Conservation (phyloP, 495 filamentous ascomycete genomes). For the Penicillium atrosanguineum region DNA sequence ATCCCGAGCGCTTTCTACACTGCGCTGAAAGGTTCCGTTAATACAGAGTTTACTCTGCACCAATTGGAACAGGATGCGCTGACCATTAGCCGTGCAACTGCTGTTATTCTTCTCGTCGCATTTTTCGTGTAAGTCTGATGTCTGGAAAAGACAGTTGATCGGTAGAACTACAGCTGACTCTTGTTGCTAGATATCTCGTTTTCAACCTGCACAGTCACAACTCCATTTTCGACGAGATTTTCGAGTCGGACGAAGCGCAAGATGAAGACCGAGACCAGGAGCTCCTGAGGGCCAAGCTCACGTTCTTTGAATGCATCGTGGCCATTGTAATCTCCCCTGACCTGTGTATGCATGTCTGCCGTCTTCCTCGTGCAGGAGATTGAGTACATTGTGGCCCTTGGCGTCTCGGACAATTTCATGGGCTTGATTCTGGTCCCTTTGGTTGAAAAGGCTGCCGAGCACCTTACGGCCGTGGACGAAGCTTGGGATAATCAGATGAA, state of each 20-base stretch:
- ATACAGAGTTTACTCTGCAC: conserved; percentile 27
- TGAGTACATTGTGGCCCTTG: conserved; percentile 63
- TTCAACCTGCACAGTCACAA: conserved; percentile 86
- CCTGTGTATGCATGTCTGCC: conserved; percentile 76
- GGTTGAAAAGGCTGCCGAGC: conserved; percentile 90
- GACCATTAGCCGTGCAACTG: conserved; percentile 69
- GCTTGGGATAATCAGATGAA: conserved; percentile 71
- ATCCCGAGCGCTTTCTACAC: conserved; percentile 77
- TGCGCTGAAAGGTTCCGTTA: conserved; percentile 49
- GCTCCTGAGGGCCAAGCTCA: conserved; percentile 65
- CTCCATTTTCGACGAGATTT: conserved; percentile 68
- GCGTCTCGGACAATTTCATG: conserved; percentile 75
- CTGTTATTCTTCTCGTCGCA: conserved; percentile 75
- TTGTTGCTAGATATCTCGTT: conserved; percentile 59
- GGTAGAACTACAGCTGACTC: neutral
- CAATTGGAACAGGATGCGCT: conserved; percentile 50
- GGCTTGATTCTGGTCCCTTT: conserved; percentile 72
- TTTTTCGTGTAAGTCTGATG: conserved; percentile 54
- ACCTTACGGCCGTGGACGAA: conserved; percentile 87
- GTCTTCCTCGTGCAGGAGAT: conserved; percentile 82
- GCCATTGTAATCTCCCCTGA: conserved; percentile 66
- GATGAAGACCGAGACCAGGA: conserved; percentile 70
- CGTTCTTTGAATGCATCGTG: conserved; percentile 69
- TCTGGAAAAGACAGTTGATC: too few relatives aligned
- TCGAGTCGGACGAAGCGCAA: conserved; percentile 67